Base-by-base conservation (phyloP, 2,329 filamentous ascomycete genomes). In the Fusarium newnesense region DNA sequence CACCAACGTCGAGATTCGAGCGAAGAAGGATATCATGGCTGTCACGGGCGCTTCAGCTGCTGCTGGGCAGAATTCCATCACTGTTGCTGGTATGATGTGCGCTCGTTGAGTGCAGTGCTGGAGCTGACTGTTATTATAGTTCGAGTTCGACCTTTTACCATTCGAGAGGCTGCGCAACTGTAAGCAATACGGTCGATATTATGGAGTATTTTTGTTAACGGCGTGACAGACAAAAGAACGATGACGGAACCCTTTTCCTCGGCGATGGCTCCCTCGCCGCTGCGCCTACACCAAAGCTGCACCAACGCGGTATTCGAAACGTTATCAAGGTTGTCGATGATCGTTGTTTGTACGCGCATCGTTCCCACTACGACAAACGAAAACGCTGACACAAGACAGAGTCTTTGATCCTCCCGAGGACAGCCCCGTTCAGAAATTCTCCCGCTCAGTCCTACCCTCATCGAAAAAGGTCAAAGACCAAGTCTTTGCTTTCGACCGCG, bases 351-450 rank as follows among this genome's bases (percentile, higher is more conserved):
- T 98, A 89, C 76, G 94, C 87, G 16, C 42, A 60, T 30, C 5
- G 24, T 30, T 36, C 24, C 3, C 49, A 26, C 10, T 21, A 21
- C 37, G 9, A 5, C 43, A 32, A 30, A 30, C 18, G 9, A 28
- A 65, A 40, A 30, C 21, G 52, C 77, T 81, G 57, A 80, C 69
- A 9, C 28, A 6, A 5, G 0, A 30, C 80, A 98, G 96, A 81
- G 92, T 99, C 37, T 99, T 99, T 81, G 96, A 99, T 77, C 96
- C 96, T 12, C 96, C 96, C 46, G 96, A 99, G 83, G 95, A 98
- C 80, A 97, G 91, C 78, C 94, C 95, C 1, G 91, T 98, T 13
- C 94, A 97, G 69, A 93, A 92, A 75, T 97, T 98, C 82, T 93
- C 93, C 36, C 89, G 92, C 80, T 94, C 93, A 5, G 92, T 97